Conservation (phyloP, 1,139 yeast genomes). For the Hyphopichia pseudoburtonii region DNA sequence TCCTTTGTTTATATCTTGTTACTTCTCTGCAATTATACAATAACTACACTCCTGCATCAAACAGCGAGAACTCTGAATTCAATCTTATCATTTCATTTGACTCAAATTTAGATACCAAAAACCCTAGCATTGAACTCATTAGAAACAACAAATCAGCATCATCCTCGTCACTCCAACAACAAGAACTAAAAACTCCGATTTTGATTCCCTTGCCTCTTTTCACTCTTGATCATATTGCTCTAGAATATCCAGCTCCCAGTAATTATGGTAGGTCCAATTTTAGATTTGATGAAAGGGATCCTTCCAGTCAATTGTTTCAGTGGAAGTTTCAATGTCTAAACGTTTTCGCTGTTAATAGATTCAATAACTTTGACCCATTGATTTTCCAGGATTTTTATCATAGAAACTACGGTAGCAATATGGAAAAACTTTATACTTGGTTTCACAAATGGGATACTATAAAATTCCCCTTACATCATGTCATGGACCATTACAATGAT, state of each 20-base stretch:
- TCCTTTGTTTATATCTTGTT: slow-evolving; percentile 29
- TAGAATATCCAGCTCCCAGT: slow-evolving; percentile 27
- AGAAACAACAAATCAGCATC: slow-evolving; percentile 14
- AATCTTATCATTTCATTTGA: slow-evolving; percentile 63
- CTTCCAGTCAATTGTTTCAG: slow-evolving; percentile 19
- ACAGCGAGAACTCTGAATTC: slow-evolving; percentile 24
- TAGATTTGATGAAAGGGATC: slow-evolving; percentile 15
- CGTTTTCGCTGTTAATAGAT: slow-evolving; percentile 30
- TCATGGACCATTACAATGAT: slow-evolving; percentile 19
- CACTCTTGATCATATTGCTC: slow-evolving; percentile 37
- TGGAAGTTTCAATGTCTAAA: slow-evolving; percentile 39
- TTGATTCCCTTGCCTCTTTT: slow-evolving; percentile 39
- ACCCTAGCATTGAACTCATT: slow-evolving; percentile 41
- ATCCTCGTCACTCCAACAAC: slow-evolving; percentile 1
- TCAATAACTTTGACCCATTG: slow-evolving; percentile 18
- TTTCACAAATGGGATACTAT: slow-evolving; percentile 20
- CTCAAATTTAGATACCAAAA: slow-evolving; percentile 42
- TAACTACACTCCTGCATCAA: slow-evolving; percentile 31
- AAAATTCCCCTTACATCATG: slow-evolving; percentile 13
- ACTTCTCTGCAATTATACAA: slow-evolving; percentile 43
- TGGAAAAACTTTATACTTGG: slow-evolving; percentile 26
- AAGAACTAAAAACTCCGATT: slow-evolving; percentile 28
- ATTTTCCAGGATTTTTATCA: slow-evolving; percentile 20
- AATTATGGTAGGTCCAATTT: slow-evolving; percentile 12
- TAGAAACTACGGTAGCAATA: slow-evolving; percentile 28